These are phyloP conservation scores for Seminavis robusta DNA, from an alignment of 108 stramenopile species.

Conservation along the genomic window DNA sequence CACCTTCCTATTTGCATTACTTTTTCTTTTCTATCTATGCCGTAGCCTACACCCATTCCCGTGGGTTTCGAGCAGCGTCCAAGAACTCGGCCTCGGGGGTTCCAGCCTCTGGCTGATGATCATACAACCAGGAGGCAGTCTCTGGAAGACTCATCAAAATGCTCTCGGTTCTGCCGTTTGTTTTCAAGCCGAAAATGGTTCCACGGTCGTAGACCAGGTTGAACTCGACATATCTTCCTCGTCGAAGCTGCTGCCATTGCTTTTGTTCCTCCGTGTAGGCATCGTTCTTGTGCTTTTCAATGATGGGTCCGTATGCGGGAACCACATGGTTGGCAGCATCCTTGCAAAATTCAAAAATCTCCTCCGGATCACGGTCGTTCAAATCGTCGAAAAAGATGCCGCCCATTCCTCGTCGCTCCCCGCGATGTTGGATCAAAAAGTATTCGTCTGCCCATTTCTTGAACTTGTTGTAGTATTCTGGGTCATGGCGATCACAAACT, in stretches of 20 bases:
- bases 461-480: constrained; percentile 90
- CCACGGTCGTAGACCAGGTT: constrained; percentile 98
- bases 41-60: constrained; percentile 78
- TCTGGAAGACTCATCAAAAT: constrained; percentile 98
- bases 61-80: constrained; percentile 81
- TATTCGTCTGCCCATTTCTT: constrained; percentile 97
- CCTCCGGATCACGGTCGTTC: constrained; percentile 87
- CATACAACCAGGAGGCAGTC: constrained; percentile 95
- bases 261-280: constrained; percentile 84
- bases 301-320: constrained; percentile 85
- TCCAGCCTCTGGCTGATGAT: constrained; percentile 72
- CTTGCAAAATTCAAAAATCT: constrained; percentile 78
- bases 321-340: constrained; percentile 84
- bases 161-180: constrained; percentile 94
- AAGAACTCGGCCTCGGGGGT: constrained; percentile 89
- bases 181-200: constrained; percentile 96
- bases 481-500: constrained; percentile 93
- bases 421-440: constrained; percentile 90
- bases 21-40: too few relatives aligned
- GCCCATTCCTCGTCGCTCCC: constrained; percentile 92
- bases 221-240: constrained; percentile 95
- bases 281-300: constrained; percentile 82
- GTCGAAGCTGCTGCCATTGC: constrained; percentile 92
- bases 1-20: too few relatives aligned
- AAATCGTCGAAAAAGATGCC: constrained; percentile 98